Base-by-base conservation (phyloP, 2,329 filamentous ascomycete species). In the Diaporthe batatas region DNA sequence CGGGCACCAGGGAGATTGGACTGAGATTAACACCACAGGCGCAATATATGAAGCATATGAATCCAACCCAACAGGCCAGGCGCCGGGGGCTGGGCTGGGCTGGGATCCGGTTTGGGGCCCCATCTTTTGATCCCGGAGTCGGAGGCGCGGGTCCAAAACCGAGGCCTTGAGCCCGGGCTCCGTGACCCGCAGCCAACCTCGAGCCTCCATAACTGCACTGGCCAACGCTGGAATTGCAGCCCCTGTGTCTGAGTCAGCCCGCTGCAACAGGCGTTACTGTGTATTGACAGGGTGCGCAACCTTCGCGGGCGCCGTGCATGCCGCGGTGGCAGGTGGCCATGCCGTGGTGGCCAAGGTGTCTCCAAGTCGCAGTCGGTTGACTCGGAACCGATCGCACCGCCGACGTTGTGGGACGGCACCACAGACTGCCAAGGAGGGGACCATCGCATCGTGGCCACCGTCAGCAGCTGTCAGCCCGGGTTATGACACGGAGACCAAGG, bases 321-420 rank as follows among this genome's bases (percentile, higher is more conserved):
- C 29, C 62, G 16, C 39, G 44, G 62, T 10, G n/a, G 21, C 18
- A 14, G 44, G 62, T 10, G n/a, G 21, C 18, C 21, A 36, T 23
- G 44, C 44, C n/a, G n/a, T n/a, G n/a, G n/a, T n/a, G 21, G 6
- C 36, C 44, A 29, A 29, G 29, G 29, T 29, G 29, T 29, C 29
- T 29, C 29, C 29, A 36, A 11, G 11, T 36, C 23, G 21, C 23
- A 29, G 44, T 65, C 59, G 42, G 59, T 65, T 65, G 29, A 36
- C 29, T 65, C 62, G 62, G 62, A 51, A 65, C 62, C 62, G 62
- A 65, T 51, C 14, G 29, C 62, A 65, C 23, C 62, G 62, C 62
- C 44, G 29, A 65, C 21, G 34, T 51, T 36, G 59, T 65, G 62
- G 62, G 21, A 51, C 44, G 44, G 44, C 29, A n/a, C 32, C 29